Evolutionary conservation across 306 rosid species (phyloP), one percentile per base, ranked within the genome.

Genomic region (Ziziphus jujuba): DNA sequence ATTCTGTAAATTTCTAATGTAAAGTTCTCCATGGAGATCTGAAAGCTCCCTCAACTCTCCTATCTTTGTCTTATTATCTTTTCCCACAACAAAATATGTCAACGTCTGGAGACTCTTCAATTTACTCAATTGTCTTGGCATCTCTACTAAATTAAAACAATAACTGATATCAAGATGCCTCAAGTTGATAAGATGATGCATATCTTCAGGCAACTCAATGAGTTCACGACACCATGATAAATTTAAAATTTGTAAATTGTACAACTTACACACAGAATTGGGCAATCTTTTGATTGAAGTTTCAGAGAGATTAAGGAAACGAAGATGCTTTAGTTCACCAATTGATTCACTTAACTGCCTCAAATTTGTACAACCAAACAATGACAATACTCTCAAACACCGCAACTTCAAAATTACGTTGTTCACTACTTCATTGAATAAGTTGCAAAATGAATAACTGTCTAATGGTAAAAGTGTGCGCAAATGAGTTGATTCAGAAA

Each of bases 151-250:
- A 4, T 14, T 0, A 4, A 36, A 9, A 49, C 50, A 49, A n/a
- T n/a, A n/a, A 0, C 6, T 52, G 36, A 56, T 48, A 45, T 77
- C 72, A 23, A 77, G 59, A 43, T 40, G 31, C 9, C 71, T 23
- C 2, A 78, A 34, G 50, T 61, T n/a, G n/a, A n/a, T n/a, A n/a
- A n/a, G n/a, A n/a, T n/a, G n/a, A n/a, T n/a, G n/a, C n/a, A n/a
- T n/a, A n/a, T n/a, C n/a, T n/a, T n/a, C n/a, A n/a, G n/a, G n/a
- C n/a, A n/a, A n/a, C n/a, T n/a, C n/a, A n/a, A n/a, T n/a, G n/a
- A n/a, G n/a, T n/a, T n/a, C n/a, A n/a, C n/a, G n/a, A n/a, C n/a
- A n/a, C n/a, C n/a, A n/a, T n/a, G n/a, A n/a, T n/a, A n/a, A n/a
- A n/a, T n/a, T n/a, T n/a, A n/a, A n/a, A n/a, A n/a, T n/a, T n/a